A percentile compares a stretch with the other conserved stretches of the same genome.
Evolutionary conservation across 1,139 yeast species (phyloP).

Genomic region (Yarrowia galli): DNA sequence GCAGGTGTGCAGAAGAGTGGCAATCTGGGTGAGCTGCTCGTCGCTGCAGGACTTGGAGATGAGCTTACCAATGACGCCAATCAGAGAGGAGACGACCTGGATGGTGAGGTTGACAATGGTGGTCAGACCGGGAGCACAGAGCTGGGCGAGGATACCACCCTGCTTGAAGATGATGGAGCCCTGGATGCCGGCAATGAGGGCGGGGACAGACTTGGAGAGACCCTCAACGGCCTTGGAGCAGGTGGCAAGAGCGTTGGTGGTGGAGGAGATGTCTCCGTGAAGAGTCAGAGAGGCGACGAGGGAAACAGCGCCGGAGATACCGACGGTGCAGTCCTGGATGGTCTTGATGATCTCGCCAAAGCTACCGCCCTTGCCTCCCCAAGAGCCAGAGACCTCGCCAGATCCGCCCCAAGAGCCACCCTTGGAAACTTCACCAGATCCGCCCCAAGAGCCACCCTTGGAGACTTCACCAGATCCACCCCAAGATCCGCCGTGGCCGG

Average conservation of each 20-base stretch:
- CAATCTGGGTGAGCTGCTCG: conserved; percentile 7
- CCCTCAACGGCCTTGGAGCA: conserved; percentile 23
- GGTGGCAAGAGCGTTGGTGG: not conserved
- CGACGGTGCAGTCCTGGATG: conserved; percentile 22
- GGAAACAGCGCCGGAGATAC: conserved; percentile 12
- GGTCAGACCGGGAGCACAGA: conserved; percentile 9
- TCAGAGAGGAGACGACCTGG: not conserved
- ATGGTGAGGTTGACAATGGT: conserved; percentile 14
- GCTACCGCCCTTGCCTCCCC: not conserved
- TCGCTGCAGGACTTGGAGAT: conserved; percentile 1
- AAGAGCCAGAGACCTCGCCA: not conserved
- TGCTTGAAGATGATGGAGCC: conserved; percentile 15
- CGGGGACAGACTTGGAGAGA: conserved; percentile 1
- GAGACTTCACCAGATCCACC: not conserved
- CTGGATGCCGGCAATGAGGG: conserved; percentile 15
- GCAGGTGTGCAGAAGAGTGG: conserved; percentile 8
- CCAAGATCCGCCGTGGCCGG: not conserved
- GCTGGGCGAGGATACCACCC: not conserved
- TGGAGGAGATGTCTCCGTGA: conserved; percentile 5
- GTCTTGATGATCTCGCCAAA: conserved; percentile 4
- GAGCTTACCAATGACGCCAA: conserved; percentile 16
- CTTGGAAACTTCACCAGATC: not conserved
- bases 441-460: conserved; percentile 3
- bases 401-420: not conserved
- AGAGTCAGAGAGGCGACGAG: conserved; percentile 14